phyloP scores from a whole-genome alignment of 352 stramenopile species.

The Blastocystis sp. region DNA sequence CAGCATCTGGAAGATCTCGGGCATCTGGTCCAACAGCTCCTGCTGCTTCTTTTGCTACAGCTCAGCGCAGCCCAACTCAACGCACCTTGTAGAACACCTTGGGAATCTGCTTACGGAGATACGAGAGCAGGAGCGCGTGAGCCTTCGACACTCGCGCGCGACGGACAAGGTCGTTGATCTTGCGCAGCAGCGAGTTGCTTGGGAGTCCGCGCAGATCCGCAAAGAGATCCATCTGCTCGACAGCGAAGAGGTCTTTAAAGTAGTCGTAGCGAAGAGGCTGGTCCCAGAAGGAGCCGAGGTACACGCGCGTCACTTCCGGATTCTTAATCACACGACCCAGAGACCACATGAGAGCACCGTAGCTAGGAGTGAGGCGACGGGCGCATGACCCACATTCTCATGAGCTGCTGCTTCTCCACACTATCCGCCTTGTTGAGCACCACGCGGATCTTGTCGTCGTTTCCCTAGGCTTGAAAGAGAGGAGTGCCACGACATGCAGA shows the following conservation, averaged over 20 bases:
- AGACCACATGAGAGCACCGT: conserved; percentile 93
- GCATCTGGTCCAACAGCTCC: conserved; percentile 85
- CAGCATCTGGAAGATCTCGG: conserved; percentile 88
- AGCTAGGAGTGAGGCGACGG: conserved; percentile 68
- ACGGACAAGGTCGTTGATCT: conserved; percentile 91
- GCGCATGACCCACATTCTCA: conserved; percentile 75
- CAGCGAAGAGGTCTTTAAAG: conserved; percentile 82
- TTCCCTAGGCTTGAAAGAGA: conserved; percentile 67
- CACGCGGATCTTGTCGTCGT: conserved; percentile 93
- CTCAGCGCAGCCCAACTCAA: neutral
- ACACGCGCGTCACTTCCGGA: conserved; percentile 92
- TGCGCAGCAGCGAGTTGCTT: conserved; percentile 78
- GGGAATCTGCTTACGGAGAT: conserved; percentile 90
- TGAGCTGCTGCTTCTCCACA: conserved; percentile 91
- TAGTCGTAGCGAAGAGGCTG: conserved; percentile 79
- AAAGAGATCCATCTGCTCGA: conserved; percentile 91
- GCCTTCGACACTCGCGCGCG: conserved; percentile 85
- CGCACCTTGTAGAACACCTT: conserved; percentile 83
- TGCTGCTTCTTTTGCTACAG: conserved; percentile 82
- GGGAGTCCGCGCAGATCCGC: conserved; percentile 87
- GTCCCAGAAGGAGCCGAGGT: conserved; percentile 94
- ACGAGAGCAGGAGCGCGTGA: conserved; percentile 92
- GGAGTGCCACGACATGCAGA: conserved; percentile 66
- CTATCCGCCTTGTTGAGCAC: conserved; percentile 98
- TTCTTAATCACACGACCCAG: conserved; percentile 88